Evolutionary conservation across 1,284 basidiomycete genomes (phyloP), one percentile per base, ranked within the genome.

Genomic region (Boletus hoseneyae): DNA sequence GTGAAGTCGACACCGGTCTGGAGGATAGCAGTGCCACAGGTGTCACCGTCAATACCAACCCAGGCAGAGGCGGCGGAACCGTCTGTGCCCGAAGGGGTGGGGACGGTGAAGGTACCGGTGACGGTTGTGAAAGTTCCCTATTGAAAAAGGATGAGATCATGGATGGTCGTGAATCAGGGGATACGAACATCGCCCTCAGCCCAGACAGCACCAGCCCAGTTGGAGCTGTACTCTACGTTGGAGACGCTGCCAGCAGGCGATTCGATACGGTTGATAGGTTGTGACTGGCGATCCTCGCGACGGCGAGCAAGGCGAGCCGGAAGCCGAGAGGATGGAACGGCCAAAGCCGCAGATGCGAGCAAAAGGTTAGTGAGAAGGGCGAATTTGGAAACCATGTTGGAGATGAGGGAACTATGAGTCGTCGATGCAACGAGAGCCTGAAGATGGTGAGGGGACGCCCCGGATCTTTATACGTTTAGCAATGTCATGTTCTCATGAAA

Each of bases 1-100:
- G n/a, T n/a, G n/a, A n/a, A n/a, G 41, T 60, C 56, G 23, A 65
- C 18, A 12, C 63, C 61, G 16, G 57, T 48, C 47, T 65, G 58
- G 34, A 61, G 49, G 33, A 57, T 52, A 9, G 48, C 58, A 7
- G 7, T 53, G 6, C 0, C 3, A 33, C 56, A 59, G n/a, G 41
- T 47, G 27, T 48, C 41, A 45, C 60, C 60, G 12, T 61, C 58
- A n/a, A 61, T 62, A 35, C 60, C 63, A 33, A 65, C 48, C 53
- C 60, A 65, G 13, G 50, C 51, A 46, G 59, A 44, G 19, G 53
- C 50, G 38, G 49, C 53, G 34, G 52, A 10, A 6, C 35, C 60
- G 2, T 9, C 18, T 0, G 1, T 42, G 1, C 61, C 61, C 0
- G 44, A 42, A 21, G 43, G 50, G 12, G 42, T 41, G 19, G 61